phyloP scores from a whole-genome alignment of 2,329 filamentous ascomycete species.

The Fusarium xyrophilum region DNA sequence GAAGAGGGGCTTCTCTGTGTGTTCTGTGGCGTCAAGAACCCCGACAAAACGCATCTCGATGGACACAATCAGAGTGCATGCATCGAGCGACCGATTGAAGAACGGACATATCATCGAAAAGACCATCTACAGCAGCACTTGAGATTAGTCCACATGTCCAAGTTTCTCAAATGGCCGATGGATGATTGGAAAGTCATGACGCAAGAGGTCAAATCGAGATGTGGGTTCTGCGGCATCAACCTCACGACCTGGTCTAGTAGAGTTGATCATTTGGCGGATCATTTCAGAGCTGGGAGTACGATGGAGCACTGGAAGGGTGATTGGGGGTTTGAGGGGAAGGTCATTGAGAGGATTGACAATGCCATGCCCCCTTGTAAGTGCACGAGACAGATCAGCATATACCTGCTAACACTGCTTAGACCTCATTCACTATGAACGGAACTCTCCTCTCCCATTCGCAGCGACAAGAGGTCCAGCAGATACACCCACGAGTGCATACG shows the following conservation, averaged over 20 bases:
- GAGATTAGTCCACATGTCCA: conserved; percentile 50
- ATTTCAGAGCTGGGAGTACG: conserved; percentile 50
- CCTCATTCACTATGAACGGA: conserved; percentile 34
- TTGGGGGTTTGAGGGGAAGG: conserved; percentile 51
- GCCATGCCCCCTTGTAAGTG: conserved; percentile 51
- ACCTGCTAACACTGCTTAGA: conserved; percentile 11
- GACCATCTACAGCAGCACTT: conserved; percentile 54
- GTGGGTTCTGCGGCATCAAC: conserved; percentile 51
- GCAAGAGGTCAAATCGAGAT: conserved; percentile 48
- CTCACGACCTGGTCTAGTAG: conserved; percentile 49
- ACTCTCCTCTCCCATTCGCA: conserved; percentile 27
- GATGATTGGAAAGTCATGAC: conserved; percentile 49
- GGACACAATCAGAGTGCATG: conserved; percentile 53
- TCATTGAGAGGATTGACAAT: conserved; percentile 51
- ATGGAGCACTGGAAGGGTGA: conserved; percentile 55
- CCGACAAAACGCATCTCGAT: conserved; percentile 46
- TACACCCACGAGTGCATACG: conserved; percentile 33
- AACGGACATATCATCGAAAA: conserved; percentile 54
- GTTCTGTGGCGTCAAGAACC: conserved; percentile 48
- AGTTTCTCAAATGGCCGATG: conserved; percentile 43
- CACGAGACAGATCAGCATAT: rapidly evolving
- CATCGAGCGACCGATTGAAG: conserved; percentile 43
- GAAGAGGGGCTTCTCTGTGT: conserved; percentile 43
- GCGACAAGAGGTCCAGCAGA: conserved; percentile 32
- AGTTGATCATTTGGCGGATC: conserved; percentile 50